These are phyloP conservation scores for Xylariales sp. DNA, from an alignment of 2,329 filamentous ascomycete genomes.

Conservation along the genomic window DNA sequence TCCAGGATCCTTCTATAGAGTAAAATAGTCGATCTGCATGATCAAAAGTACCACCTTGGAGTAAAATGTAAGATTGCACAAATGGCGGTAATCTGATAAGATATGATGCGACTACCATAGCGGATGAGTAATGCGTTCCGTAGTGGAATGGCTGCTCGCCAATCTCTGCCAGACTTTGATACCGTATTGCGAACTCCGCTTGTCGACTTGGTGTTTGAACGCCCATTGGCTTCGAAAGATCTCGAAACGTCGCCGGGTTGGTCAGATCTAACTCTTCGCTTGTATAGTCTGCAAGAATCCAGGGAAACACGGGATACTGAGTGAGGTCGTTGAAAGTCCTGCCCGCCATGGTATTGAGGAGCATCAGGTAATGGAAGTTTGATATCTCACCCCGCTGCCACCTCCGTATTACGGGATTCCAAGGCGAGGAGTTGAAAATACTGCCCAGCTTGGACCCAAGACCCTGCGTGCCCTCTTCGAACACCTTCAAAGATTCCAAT, in stretches of 20 bases:
- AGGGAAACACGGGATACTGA: constrained; percentile 96
- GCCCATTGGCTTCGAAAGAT: constrained; percentile 94
- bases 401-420: constrained; percentile 78
- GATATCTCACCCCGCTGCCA: constrained; percentile 96
- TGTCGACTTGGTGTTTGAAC: constrained; percentile 77
- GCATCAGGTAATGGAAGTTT: constrained; percentile 98
- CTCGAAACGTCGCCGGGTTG: constrained; percentile 80
- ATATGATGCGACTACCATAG: constrained; percentile 97
- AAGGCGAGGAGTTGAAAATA: constrained; percentile 79
- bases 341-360: constrained; percentile 95
- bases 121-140: constrained; percentile 96
- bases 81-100: constrained; percentile 93
- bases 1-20: constrained; percentile 87
- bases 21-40: constrained; percentile 95
- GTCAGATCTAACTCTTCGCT: constrained; percentile 87
- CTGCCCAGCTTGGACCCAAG: constrained; percentile 88
- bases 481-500: constrained; percentile 73
- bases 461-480: constrained; percentile 54
- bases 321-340: constrained; percentile 97
- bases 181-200: constrained; percentile 76
- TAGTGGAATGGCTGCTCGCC: constrained; percentile 93
- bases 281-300: constrained; percentile 93
- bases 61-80: constrained; percentile 87
- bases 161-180: constrained; percentile 86
- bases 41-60: constrained; percentile 95